These are phyloP conservation scores for Pichia scutulata DNA, from an alignment of 805 yeast genomes.

Conservation along the genomic window DNA sequence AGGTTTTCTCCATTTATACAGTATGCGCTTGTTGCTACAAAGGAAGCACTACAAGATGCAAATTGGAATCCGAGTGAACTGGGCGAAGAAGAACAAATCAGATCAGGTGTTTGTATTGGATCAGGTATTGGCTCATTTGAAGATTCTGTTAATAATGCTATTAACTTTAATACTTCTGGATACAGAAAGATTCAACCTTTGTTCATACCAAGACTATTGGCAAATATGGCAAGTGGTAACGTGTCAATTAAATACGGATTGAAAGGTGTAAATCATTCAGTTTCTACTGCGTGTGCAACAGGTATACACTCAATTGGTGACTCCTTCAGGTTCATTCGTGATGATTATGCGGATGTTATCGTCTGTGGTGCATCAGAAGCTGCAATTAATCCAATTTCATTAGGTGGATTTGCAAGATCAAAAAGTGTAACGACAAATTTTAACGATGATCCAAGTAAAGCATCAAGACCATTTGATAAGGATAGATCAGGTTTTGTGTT, in stretches of 20 bases:
- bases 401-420: conserved; percentile 89
- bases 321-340: conserved; percentile 70
- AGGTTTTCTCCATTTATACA: conserved; percentile 68
- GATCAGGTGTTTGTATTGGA: conserved; percentile 78
- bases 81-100: conserved; percentile 27
- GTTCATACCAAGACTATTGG: conserved; percentile 73
- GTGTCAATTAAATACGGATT: conserved; percentile 72
- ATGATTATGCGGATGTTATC: conserved; percentile 79
- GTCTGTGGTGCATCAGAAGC: conserved; percentile 94
- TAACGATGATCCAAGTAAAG: conserved; percentile 52
- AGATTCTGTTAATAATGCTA: conserved; percentile 59
- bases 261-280: conserved; percentile 82
- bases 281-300: conserved; percentile 94
- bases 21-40: conserved; percentile 68
- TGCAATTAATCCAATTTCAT: conserved; percentile 73
- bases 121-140: conserved; percentile 87
- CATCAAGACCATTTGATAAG: conserved; percentile 84
- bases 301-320: conserved; percentile 94
- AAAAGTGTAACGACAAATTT: conserved; percentile 62
- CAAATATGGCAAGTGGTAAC: conserved; percentile 93
- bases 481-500: conserved; percentile 81
- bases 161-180: conserved; percentile 34
- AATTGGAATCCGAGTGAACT: conserved; percentile 34
- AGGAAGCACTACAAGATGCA: conserved; percentile 72
- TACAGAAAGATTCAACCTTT: conserved; percentile 75